phyloP scores from a whole-genome alignment of 768 basidiomycete genomes.

The Kwoniella newhampshirensis region DNA sequence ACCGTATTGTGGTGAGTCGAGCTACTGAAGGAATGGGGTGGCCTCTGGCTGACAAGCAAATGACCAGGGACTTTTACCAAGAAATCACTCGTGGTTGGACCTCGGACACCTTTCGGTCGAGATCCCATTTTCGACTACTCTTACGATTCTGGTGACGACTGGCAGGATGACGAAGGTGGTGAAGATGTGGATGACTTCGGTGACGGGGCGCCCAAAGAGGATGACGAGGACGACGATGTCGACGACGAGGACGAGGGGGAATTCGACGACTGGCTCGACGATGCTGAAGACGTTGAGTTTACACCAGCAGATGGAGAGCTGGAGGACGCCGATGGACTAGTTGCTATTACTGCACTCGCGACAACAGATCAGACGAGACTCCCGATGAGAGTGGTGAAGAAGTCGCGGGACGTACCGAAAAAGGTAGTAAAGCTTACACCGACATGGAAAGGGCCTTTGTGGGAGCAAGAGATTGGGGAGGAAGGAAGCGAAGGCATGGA shows the following conservation, averaged over 20 bases:
- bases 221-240: constrained; percentile 57
- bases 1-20: constrained; percentile 80
- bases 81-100: constrained; percentile 71
- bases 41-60: background rate
- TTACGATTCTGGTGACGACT: constrained; percentile 93
- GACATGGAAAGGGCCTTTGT: constrained; percentile 76
- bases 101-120: constrained; percentile 76
- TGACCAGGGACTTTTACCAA: constrained; percentile 75
- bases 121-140: constrained; percentile 83
- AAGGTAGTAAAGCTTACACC: constrained; percentile 75
- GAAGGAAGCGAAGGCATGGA: constrained; percentile 71
- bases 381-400: constrained; percentile 40
- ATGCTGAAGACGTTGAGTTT: constrained; percentile 64
- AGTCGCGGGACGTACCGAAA: constrained; percentile 56
- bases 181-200: constrained; percentile 59
- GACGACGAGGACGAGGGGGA: constrained; percentile 67
- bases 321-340: constrained; percentile 7
- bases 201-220: constrained; percentile 62
- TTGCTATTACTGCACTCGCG: background rate
- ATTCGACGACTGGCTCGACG: constrained; percentile 74
- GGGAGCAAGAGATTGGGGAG: constrained; percentile 68
- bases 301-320: constrained; percentile 27
- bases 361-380: constrained; percentile 19
- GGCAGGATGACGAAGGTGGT: constrained; percentile 80
- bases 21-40: background rate